Evolutionary conservation across 2,329 filamentous ascomycete species (phyloP).

Genomic region (Cercospora nicotianae): DNA sequence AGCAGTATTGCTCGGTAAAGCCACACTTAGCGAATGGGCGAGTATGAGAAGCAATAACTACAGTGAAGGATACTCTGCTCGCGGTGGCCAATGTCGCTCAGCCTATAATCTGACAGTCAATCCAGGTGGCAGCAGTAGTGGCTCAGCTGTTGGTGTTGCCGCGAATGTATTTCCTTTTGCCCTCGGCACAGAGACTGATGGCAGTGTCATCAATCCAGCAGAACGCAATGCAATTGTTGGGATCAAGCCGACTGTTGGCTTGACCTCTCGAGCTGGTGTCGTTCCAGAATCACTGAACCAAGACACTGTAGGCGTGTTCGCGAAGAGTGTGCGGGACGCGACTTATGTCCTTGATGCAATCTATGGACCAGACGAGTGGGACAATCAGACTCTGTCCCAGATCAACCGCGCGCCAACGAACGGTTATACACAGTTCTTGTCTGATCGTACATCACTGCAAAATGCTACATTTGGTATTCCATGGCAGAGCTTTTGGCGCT

Average conservation of each 20-base stretch:
- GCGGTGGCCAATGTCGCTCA: slow-evolving; percentile 64
- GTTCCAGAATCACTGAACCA: slow-evolving; percentile 67
- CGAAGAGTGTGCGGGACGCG: slow-evolving; percentile 67
- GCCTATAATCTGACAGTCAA: slow-evolving; percentile 69
- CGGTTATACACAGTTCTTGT: slow-evolving; percentile 61
- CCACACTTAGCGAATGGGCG: slow-evolving; percentile 72
- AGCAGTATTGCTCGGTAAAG: slow-evolving; percentile 69
- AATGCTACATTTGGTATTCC: slow-evolving; percentile 69
- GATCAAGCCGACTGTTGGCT: slow-evolving; percentile 72
- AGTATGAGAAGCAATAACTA: slow-evolving; percentile 68
- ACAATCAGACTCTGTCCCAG: slow-evolving; percentile 67
- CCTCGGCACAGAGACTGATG: slow-evolving; percentile 74
- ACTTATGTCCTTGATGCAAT: slow-evolving; percentile 67
- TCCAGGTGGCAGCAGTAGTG: slow-evolving; percentile 68
- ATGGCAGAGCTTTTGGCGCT: slow-evolving; percentile 69
- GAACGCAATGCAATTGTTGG: slow-evolving; percentile 69
- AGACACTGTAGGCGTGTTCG: slow-evolving; percentile 69
- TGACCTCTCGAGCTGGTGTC: slow-evolving; percentile 61
- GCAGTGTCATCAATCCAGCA: slow-evolving; percentile 67
- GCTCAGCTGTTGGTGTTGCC: slow-evolving; percentile 64
- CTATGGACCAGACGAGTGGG: slow-evolving; percentile 61
- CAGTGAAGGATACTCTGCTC: slow-evolving; percentile 65
- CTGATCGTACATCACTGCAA: slow-evolving; percentile 55
- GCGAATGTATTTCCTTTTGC: slow-evolving; percentile 64
- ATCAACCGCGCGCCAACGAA: slow-evolving; percentile 53